These are phyloP conservation scores for Nigrograna mackinnonii DNA, from an alignment of 2,329 filamentous ascomycete genomes.

Conservation along the genomic window DNA sequence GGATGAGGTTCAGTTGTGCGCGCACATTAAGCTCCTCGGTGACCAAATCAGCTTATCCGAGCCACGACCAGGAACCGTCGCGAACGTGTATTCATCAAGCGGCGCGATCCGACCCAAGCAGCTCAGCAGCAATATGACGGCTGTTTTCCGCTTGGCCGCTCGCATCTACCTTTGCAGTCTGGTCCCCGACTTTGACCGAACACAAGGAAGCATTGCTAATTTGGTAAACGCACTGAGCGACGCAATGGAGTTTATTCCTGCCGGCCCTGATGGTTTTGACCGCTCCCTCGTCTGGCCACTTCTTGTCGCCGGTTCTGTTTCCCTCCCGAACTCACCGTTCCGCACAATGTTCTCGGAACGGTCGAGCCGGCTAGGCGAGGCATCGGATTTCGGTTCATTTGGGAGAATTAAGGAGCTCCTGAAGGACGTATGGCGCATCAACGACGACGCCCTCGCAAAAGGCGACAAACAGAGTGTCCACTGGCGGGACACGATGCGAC, in stretches of 20 bases:
- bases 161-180: slow-evolving; percentile 97
- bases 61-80: slow-evolving; percentile 50
- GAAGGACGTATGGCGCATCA: slow-evolving; percentile 77
- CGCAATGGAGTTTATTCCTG: slow-evolving; percentile 80
- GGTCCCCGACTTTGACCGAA: slow-evolving; percentile 82
- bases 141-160: slow-evolving; percentile 87
- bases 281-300: slow-evolving; percentile 92
- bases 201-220: slow-evolving; percentile 72
- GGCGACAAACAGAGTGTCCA: slow-evolving; percentile 70
- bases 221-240: slow-evolving; percentile 78
- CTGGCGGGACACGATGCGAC: slow-evolving; percentile 93
- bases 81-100: slow-evolving; percentile 60
- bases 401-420: slow-evolving; percentile 80
- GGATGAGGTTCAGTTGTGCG: slow-evolving; percentile 83
- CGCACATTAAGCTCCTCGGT: slow-evolving; percentile 85
- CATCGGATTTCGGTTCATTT: slow-evolving; percentile 81
- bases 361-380: slow-evolving; percentile 72
- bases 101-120: slow-evolving; percentile 81
- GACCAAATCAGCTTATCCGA: slow-evolving; percentile 86
- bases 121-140: slow-evolving; percentile 84
- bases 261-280: slow-evolving; percentile 81
- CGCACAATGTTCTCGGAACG: slow-evolving; percentile 78
- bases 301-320: slow-evolving; percentile 81
- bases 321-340: slow-evolving; percentile 73
- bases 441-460: slow-evolving; percentile 64